These are phyloP conservation scores for Lepidium sativum DNA, from an alignment of 345 rosid species.

Conservation along the genomic window DNA sequence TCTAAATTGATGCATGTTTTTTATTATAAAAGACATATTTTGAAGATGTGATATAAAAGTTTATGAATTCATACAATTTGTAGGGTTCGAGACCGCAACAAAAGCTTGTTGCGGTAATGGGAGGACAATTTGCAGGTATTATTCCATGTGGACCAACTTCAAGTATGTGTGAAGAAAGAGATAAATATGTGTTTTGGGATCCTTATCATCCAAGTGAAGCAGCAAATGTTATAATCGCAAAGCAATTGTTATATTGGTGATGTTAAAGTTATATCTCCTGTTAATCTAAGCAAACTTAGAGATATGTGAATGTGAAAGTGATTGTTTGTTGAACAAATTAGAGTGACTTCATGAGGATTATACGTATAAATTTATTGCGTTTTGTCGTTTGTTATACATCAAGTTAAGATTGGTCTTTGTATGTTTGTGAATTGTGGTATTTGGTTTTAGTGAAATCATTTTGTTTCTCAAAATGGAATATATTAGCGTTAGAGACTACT, in stretches of 20 bases:
- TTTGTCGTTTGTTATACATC: not conserved
- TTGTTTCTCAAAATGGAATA: constrained; percentile 1
- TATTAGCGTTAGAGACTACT: not conserved
- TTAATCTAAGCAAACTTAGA: constrained; percentile 33
- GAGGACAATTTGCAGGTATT: constrained; percentile 56
- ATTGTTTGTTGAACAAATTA: constrained; percentile 1
- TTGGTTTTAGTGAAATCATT: not conserved
- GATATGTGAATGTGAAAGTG: constrained; percentile 15
- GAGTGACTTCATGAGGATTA: not conserved
- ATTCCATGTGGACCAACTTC: constrained; percentile 36
- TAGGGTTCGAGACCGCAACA: constrained; percentile 25
- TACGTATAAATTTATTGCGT: not conserved
- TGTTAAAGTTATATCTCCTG: constrained; percentile 29
- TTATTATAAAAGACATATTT: no score
- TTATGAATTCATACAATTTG: not conserved
- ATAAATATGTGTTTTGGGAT: constrained; percentile 40
- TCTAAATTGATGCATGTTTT: no score
- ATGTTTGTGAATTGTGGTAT: not conserved
- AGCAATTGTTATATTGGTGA: constrained; percentile 30
- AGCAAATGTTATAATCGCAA: constrained; percentile 29
- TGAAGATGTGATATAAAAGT: constrained; percentile 33
- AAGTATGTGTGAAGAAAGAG: constrained; percentile 28
- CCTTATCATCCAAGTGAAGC: constrained; percentile 36
- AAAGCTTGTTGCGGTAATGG: constrained; percentile 39
- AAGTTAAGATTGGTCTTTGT: not conserved